Percentiles rank a stretch among this genome's conserved stretches.
Conservation (phyloP, 345 rosid species). For the Alliaria petiolata region DNA sequence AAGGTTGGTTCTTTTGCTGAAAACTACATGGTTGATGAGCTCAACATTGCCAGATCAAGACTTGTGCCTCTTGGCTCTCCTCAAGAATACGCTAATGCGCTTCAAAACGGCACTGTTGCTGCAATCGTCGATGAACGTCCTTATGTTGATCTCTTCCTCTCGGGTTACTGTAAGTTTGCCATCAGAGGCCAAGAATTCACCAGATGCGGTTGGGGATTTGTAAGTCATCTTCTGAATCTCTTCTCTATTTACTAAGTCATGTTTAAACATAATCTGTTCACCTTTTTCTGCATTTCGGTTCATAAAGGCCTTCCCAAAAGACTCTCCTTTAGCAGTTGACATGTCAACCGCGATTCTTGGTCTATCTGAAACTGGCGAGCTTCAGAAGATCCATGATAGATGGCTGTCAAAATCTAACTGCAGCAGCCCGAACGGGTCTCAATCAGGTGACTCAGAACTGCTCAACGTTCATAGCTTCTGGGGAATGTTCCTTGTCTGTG, state of each 20-base stretch:
- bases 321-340: constrained; percentile 81
- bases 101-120: constrained; percentile 60
- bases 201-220: constrained; percentile 87
- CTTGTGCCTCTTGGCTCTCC: constrained; percentile 80
- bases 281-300: not conserved
- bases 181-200: constrained; percentile 82
- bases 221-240: constrained; percentile 41
- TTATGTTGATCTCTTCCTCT: constrained; percentile 73
- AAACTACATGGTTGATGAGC: constrained; percentile 66
- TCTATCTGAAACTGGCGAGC: constrained; percentile 79
- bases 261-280: not conserved
- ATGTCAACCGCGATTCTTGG: constrained; percentile 83
- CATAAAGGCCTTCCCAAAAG: constrained; percentile 77
- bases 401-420: constrained; percentile 65
- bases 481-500: constrained; percentile 79
- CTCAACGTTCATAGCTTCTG: constrained; percentile 69
- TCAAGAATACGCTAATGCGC: constrained; percentile 68
- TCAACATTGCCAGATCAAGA: constrained; percentile 65
- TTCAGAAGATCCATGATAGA: constrained; percentile 63
- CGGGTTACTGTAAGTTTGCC: constrained; percentile 59
- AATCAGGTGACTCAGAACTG: constrained; percentile 46
- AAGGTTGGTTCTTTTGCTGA: constrained; percentile 83
- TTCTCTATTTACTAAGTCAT: not conserved
- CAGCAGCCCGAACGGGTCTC: constrained; percentile 28
- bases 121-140: constrained; percentile 83